These are phyloP conservation scores for Coemansia sp. DNA, from an alignment of 192 early-diverging fungal species.

Conservation along the genomic window DNA sequence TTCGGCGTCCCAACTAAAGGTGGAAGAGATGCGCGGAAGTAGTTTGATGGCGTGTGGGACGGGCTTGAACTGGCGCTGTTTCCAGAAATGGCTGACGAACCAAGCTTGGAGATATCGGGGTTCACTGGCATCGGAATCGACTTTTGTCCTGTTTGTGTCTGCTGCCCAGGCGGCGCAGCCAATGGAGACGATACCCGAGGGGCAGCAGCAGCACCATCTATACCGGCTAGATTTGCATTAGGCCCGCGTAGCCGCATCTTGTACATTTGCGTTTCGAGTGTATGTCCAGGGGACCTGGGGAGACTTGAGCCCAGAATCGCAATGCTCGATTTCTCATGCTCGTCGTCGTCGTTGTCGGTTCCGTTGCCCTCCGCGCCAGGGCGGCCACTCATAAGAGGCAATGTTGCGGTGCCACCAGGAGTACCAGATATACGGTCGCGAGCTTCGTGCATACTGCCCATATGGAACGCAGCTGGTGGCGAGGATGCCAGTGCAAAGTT, in stretches of 20 bases:
- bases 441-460: slow-evolving; percentile 11
- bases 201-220: slow-evolving; percentile 12
- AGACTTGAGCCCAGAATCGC: slow-evolving; percentile 52
- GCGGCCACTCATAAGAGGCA: slow-evolving; percentile 6
- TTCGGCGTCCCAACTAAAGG: slow-evolving; percentile 34
- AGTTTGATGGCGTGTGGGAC: slow-evolving; percentile 47
- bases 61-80: slow-evolving; percentile 13
- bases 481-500: slow-evolving; percentile 55
- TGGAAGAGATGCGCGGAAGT: slow-evolving; percentile 49
- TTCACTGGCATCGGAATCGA: not conserved
- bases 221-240: slow-evolving; percentile 8
- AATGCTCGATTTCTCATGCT: slow-evolving; percentile 33
- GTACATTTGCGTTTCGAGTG: slow-evolving; percentile 50
- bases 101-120: slow-evolving; percentile 5
- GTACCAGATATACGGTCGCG: not conserved
- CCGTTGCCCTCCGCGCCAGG: slow-evolving; percentile 4
- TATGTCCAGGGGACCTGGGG: slow-evolving; percentile 39
- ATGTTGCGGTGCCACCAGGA: not conserved
- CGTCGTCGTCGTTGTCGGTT: slow-evolving; percentile 20
- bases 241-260: slow-evolving; percentile 51
- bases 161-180: slow-evolving; percentile 10
- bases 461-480: slow-evolving; percentile 45
- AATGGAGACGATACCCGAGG: slow-evolving; percentile 44
- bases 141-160: slow-evolving; percentile 4
- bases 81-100: slow-evolving; percentile 7